Base-by-base conservation (phyloP, 2,329 filamentous ascomycete genomes). In the Xylaria sp. region DNA sequence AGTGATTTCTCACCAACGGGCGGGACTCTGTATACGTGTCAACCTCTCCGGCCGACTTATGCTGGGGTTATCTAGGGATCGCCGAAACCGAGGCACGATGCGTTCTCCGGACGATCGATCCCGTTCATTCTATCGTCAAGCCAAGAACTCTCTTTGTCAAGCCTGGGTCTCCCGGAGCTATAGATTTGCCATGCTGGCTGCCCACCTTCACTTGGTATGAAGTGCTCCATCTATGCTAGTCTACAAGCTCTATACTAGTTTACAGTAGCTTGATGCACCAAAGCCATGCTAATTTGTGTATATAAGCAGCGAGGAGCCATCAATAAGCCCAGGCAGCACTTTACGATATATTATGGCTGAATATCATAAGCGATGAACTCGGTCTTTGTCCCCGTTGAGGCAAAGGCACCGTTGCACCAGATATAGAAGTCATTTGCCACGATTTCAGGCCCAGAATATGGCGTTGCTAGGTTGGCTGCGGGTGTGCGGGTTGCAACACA, bases 351-450 rank as follows among this genome's bases (percentile, higher is more conserved):
- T 29, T 53, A 44, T 40, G 12, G 21, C 35, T 44, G n/a, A 63
- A 3, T 53, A 16, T 16, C 25, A 27, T 60, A 55, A 32, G 55
- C 48, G 32, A 48, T 44, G 50, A 42, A 23, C 42, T 51, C 21
- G 25, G 60, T 2, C 25, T 3, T 35, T 32, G 25, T 13, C 44
- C 13, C 48, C 48, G 47, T 63, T 60, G 65, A 23, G 65, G 60
- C 65, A 40, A 68, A 68, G 23, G 5, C 40, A 60, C 48, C 40
- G 61, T 65, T 57, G 40, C 65, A 64, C 37, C 32, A 21, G 32
- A 54, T 5, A 54, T 35, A 54, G 40, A n/a, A 27, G 25, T 57
- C 35, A 32, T 25, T 68, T 60, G 65, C 60, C 60, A 68, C 65
- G 21, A 21, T 42, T 57, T 54, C 42, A 58, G 55, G 35, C 29